phyloP scores from a whole-genome alignment of 768 basidiomycete species.

The Flagelloscypha sp. region DNA sequence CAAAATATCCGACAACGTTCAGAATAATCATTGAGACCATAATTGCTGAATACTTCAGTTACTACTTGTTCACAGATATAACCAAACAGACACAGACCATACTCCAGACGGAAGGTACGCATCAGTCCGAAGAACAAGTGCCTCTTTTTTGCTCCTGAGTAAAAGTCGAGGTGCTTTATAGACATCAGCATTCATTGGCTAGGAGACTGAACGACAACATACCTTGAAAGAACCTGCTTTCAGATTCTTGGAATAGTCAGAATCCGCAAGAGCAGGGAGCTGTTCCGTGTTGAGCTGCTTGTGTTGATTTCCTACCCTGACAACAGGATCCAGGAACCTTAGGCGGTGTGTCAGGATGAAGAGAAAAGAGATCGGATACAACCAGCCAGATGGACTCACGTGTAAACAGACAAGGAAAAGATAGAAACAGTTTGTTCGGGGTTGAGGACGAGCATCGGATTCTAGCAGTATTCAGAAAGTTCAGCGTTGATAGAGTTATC shows the following conservation, averaged over 20 bases:
- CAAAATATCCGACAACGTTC: conserved; percentile 20
- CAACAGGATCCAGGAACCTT: no score
- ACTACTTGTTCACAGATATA: no score
- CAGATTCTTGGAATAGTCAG: conserved; percentile 39
- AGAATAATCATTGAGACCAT: conserved; percentile 21
- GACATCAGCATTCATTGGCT: conserved; percentile 11
- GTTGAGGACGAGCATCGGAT: conserved; percentile 23
- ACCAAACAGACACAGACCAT: no score
- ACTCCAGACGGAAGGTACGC: conserved; percentile 28
- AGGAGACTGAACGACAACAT: conserved; percentile 17
- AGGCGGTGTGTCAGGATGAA: conserved; percentile 39
- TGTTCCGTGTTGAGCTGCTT: no score
- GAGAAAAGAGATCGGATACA: conserved; percentile 41
- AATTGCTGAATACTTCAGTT: no score
- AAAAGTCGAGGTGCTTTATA: conserved; percentile 28
- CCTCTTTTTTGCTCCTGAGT: conserved; percentile 27
- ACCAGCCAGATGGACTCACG: no score
- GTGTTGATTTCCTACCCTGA: no score
- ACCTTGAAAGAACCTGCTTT: conserved; percentile 22
- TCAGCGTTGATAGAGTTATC: background rate
- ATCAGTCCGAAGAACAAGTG: conserved; percentile 42
- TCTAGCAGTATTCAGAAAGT: conserved; percentile 15
- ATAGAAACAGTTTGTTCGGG: conserved; percentile 45
- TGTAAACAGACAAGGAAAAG: conserved; percentile 35
- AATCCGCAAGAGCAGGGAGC: conserved; percentile 55